Base-by-base conservation (phyloP, 2,329 filamentous ascomycete genomes). In the Beauveria sp. region DNA sequence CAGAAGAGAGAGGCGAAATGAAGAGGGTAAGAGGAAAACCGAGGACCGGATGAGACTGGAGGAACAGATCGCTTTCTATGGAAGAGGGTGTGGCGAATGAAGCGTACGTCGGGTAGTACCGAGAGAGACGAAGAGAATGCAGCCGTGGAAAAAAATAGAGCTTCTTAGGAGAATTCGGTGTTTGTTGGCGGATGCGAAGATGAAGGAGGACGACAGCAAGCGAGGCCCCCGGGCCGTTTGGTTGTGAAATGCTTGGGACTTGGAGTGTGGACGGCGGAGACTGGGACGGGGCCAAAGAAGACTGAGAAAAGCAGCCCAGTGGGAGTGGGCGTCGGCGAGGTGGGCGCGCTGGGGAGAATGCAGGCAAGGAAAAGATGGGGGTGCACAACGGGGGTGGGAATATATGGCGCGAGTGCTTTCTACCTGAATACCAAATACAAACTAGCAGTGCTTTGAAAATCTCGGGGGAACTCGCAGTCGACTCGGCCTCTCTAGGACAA, bases 221-320 rank as follows among this genome's bases (percentile, higher is more conserved):
- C 48, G 46, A 26, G 48, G 26, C 18, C 40, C 20, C 41, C 48
- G 20, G 41, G 26, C 28, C 26, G 48, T 40, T 53, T 54, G 48
- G 48, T 47, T 50, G 48, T 59, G 50, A 43, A 44, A 46, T 57
- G 50, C 18, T 43, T 58, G 57, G 65, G 60, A 61, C 60, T 52
- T 16, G 58, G 63, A 62, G 57, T 37, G 52, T 63, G 60, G 61
- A 60, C 6, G 44, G 18, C 12, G 44, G 24, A 37, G 34, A 37
- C 34, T 37, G 12, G 12, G 34, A 37, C 34, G 34, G 34, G 34
- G 34, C 34, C 14, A 37, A 37, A 37, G 34, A 37, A 37, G 34
- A 37, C 34, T 14, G 12, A 37, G 34, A 37, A 37, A 37, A 37
- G 34, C 34, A 37, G 34, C 34, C 12, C 34, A 37, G 34, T 37